Conservation (phyloP, 2,329 filamentous ascomycete species). For the Penicillium polonicum region DNA sequence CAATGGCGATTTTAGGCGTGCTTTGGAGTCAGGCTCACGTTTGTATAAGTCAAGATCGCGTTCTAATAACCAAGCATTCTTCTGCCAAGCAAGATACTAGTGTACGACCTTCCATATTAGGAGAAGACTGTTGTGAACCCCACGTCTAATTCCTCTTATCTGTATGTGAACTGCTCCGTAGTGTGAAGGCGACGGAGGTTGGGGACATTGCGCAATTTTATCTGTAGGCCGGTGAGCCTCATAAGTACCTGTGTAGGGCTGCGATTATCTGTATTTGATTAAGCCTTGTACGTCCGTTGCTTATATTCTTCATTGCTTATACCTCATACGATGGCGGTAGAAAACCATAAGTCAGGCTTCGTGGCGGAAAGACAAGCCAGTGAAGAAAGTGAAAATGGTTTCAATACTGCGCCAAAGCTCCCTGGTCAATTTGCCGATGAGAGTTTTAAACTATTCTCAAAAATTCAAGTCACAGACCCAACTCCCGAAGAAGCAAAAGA, state of each 20-base stretch:
- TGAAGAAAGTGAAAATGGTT: conserved; percentile 2
- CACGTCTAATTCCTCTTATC: neutral
- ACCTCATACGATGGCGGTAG: neutral
- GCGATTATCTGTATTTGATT: neutral
- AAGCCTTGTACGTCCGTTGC: neutral
- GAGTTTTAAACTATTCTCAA: conserved; percentile 45
- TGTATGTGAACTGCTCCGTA: neutral
- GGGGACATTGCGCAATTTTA: conserved; percentile 16
- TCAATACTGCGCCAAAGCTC: conserved; percentile 28
- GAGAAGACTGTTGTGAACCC: neutral
- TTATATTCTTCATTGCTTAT: neutral
- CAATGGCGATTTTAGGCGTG: conserved; percentile 17
- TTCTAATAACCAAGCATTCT: neutral
- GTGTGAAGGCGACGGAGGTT: conserved; percentile 7
- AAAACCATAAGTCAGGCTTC: neutral
- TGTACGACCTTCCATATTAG: neutral
- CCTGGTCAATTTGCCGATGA: conserved; percentile 43
- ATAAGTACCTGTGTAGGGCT: neutral
- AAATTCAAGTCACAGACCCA: conserved; percentile 40
- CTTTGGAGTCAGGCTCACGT: neutral
- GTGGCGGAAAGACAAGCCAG: neutral
- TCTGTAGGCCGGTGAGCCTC: neutral
- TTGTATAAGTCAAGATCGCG: neutral
- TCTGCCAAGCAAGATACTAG: neutral
- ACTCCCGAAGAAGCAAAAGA: conserved; percentile 26